phyloP scores from a whole-genome alignment of 2,329 filamentous ascomycete genomes.

The Aspergillus sp. region DNA sequence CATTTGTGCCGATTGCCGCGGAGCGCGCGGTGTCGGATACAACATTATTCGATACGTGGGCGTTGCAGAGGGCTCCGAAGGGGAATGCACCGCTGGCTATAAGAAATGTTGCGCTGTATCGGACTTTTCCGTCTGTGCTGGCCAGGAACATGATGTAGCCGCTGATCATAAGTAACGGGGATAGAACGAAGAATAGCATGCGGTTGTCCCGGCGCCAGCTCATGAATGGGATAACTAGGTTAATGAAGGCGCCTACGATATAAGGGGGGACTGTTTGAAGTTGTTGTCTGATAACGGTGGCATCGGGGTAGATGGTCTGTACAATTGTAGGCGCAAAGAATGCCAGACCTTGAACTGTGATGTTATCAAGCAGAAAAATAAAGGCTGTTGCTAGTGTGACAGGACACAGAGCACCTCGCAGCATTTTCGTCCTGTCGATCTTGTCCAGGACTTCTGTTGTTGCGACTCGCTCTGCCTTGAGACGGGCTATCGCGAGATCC shows the following conservation, averaged over 20 bases:
- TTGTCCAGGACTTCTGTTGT: constrained; percentile 64
- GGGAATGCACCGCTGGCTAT: constrained; percentile 65
- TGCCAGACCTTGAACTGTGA: constrained; percentile 69
- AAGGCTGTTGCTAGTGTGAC: constrained; percentile 58
- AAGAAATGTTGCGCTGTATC: constrained; percentile 72
- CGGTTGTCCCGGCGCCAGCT: constrained; percentile 62
- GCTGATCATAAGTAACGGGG: constrained; percentile 63
- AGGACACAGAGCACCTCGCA: constrained; percentile 64
- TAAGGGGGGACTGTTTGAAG: constrained; percentile 71
- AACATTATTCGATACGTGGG: constrained; percentile 68
- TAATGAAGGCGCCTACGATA: constrained; percentile 66
- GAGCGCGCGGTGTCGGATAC: constrained; percentile 69
- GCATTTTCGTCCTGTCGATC: constrained; percentile 59
- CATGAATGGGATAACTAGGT: constrained; percentile 60
- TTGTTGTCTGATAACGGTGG: constrained; percentile 62
- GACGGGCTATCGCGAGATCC: constrained; percentile 63
- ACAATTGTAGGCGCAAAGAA: constrained; percentile 74
- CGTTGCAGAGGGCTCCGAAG: constrained; percentile 65
- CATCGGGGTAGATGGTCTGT: constrained; percentile 63
- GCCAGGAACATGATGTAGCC: constrained; percentile 72
- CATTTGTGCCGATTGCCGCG: constrained; percentile 64
- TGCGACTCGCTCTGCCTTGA: constrained; percentile 67
- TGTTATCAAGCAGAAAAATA: constrained; percentile 65
- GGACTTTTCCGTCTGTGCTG: constrained; percentile 50
- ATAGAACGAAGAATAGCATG: constrained; percentile 60